phyloP scores from a whole-genome alignment of 73 alveolate species.

The Uronychia setigera region DNA sequence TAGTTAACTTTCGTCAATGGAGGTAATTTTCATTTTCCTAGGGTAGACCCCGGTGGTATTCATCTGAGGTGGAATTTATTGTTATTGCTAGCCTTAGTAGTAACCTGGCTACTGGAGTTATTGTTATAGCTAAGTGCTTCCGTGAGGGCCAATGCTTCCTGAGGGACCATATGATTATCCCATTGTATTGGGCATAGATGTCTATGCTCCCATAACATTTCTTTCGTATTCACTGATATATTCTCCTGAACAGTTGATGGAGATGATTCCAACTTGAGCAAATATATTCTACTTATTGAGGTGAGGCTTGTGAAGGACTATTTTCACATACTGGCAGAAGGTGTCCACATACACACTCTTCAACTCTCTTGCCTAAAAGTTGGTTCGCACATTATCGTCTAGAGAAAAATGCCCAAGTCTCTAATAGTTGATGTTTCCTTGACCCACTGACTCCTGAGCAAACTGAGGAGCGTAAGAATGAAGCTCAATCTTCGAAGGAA shows the following conservation, averaged over 20 bases:
- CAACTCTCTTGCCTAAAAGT: constrained; percentile 86
- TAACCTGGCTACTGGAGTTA: too few species aligned
- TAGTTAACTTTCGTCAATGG: constrained; percentile 63
- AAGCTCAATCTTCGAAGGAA: constrained; percentile 77
- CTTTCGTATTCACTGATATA: constrained; percentile 72
- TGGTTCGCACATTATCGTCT: constrained; percentile 72
- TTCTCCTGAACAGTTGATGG: constrained; percentile 79
- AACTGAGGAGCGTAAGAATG: constrained; percentile 75
- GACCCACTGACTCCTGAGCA: too few species aligned
- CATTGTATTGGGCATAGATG: too few species aligned
- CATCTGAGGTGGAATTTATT: not conserved
- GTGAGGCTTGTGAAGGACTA: constrained; percentile 68
- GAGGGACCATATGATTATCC: too few species aligned
- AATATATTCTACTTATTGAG: constrained; percentile 73
- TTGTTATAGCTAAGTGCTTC: too few species aligned
- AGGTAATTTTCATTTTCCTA: constrained; percentile 53
- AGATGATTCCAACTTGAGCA: constrained; percentile 80
- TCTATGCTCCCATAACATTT: too few species aligned
- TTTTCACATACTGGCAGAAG: constrained; percentile 80
- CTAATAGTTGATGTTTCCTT: constrained; percentile 46
- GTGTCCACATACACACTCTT: constrained; percentile 79
- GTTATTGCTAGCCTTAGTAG: too few species aligned
- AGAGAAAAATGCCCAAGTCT: constrained; percentile 87
- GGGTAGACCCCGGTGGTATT: constrained; percentile 8
- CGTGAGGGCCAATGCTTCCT: too few species aligned